Evolutionary conservation across 164 flowering plant genomes (phyloP).

Genomic region (grape (Vitis vinifera)): ASM3070453v1 NC_081822.1:9848001-9848500

Average conservation of each 20-base stretch:
- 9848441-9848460: not conserved
- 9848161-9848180: conserved; percentile 58
- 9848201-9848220: not conserved
- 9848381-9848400: not conserved
- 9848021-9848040: conserved; percentile 22
- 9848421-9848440: not conserved
- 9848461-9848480: conserved; percentile 13
- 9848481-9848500: not conserved
- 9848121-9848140: conserved; percentile 87
- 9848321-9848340: too few relatives aligned
- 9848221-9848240: not conserved
- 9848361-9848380: conserved; percentile 12
- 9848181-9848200: too few relatives aligned
- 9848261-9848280: too few relatives aligned
- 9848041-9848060: conserved; percentile 63
- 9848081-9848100: conserved; percentile 31
- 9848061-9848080: conserved; percentile 46
- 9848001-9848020: not conserved
- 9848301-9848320: too few relatives aligned
- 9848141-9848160: conserved; percentile 75
- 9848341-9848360: conserved; percentile 4
- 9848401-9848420: not conserved
- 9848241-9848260: not conserved
- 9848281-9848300: too few relatives aligned
- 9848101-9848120: conserved; percentile 56